Base-by-base conservation (phyloP, 306 rosid species). In the Glycine tomentella region DNA sequence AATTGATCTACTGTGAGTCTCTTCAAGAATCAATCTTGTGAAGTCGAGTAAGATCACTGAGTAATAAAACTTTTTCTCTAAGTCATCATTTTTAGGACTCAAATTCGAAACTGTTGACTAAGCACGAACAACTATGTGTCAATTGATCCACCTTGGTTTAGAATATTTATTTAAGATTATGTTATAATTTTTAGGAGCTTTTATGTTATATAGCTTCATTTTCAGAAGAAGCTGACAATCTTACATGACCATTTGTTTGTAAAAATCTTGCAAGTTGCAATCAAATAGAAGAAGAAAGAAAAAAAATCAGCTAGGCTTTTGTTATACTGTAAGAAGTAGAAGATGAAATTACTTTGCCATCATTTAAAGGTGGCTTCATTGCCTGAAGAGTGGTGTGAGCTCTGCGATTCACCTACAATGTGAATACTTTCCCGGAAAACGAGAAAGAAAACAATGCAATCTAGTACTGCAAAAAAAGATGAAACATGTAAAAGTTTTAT, bases 391-490 rank as follows among this genome's bases (percentile, higher is more conserved):
- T 42, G 46, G 46, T 42, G 9, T 42, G 46, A 42, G 85, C 83
- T 87, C 86, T 85, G 85, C 87, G 56, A 86, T 87, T 89, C 97
- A 92, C 89, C 85, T 40, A 40, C 74, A 57, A 17, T 70, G 20
- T 8, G 65, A 51, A 63, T 59, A 68, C 81, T 83, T 70, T 86
- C 69, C 68, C 79, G 62, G 84, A 74, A 85, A 88, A 87, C 57
- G 80, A 87, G 74, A 85, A 55, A 87, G 62, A 87, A 59, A 85
- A 75, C 82, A 52, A 67, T 53, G 78, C 75, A 75, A 55, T 84
- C 84, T 75, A 79, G 76, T 62, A 13, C 86, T 69, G 85, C 80
- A 69, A 83, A 80, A 83, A 80, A 74, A 7, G 17, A 48, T 51
- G 25, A 83, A 80, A 87, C 78, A 76, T 48, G 67, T 73, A 45